Base-by-base conservation (phyloP, 345 rosid genomes). In the Lepidium didymum region DNA sequence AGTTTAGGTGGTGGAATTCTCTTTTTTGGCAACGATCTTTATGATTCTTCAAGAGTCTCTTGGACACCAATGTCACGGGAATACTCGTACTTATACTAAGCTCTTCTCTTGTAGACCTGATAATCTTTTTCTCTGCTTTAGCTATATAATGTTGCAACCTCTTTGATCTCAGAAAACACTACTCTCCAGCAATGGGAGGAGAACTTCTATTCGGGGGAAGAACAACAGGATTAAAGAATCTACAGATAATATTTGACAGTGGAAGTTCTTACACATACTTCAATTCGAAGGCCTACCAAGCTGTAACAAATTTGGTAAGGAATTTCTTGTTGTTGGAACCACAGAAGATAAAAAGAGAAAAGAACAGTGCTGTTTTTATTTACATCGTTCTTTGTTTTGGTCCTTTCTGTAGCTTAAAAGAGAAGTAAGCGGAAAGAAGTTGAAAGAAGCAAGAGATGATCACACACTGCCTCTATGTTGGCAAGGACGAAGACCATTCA, bases 191-290 rank as follows among this genome's bases (percentile, higher is more conserved):
- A 54, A 53, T 51, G 21, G 92, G 88, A 7, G 92, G 88, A 0
- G 96, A 94, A 37, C 86, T 94, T 56, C 13, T 65, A 13, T 87
- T 72, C 47, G 86, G 82, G 6, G 93, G 93, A 29, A 87, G 79
- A 64, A 33, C 87, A 29, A 85, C 96, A 0, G 91, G 84, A 37
- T 16, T 79, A 14, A 85, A 75, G 77, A 84, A 91, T 72, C 67
- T 94, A 41, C 68, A 50, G 3, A 51, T 74, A 33, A 62, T 79
- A 37, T 83, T 94, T 25, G 99, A 94, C 78, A 89, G 96, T 33
- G 99, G 99, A 52, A 89, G 97, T 77, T 87, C 99, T 18, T 94
- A 91, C 63, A 86, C 91, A n/a, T 94, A 94, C 78, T 73, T 94
- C 51, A 86, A 80, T 61, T 80, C 83, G 10, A 73, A 70, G 75